These are phyloP conservation scores for Rhypophila decipiens DNA, from an alignment of 495 filamentous ascomycete species.

Conservation along the genomic window DNA sequence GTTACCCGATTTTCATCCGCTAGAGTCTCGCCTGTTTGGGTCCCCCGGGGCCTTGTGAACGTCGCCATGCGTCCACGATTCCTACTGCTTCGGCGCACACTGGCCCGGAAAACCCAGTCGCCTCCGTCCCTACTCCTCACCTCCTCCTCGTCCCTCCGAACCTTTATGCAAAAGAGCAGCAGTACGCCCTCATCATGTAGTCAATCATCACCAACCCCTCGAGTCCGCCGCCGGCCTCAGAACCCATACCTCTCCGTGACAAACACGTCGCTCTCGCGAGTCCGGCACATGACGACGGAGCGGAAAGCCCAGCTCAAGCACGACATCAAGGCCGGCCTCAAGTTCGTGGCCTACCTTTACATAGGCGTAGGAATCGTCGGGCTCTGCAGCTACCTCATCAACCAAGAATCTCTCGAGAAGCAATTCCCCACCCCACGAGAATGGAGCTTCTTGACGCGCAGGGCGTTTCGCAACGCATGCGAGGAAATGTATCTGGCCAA, in stretches of 20 bases:
- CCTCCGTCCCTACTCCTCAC: background rate
- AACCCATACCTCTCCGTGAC: constrained; percentile 63
- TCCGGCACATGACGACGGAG: constrained; percentile 72
- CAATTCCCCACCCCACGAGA: constrained; percentile 67
- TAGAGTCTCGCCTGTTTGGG: background rate
- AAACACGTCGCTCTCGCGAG: constrained; percentile 41
- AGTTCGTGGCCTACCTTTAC: constrained; percentile 54
- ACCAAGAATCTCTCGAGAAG: constrained; percentile 66
- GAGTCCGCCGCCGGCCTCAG: too few relatives aligned
- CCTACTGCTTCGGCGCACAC: constrained; percentile 15
- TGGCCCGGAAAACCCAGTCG: constrained; percentile 2
- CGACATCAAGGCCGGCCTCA: constrained; percentile 53
- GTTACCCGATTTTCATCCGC: too few relatives aligned
- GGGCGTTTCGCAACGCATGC: constrained; percentile 53
- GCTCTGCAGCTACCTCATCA: constrained; percentile 50
- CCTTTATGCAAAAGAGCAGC: constrained; percentile 24
- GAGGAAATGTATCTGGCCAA: constrained; percentile 49
- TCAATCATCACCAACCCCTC: too few relatives aligned
- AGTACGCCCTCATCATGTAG: constrained; percentile 10
- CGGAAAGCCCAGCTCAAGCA: constrained; percentile 59
- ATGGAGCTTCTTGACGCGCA: constrained; percentile 60
- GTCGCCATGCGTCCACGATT: constrained; percentile 16
- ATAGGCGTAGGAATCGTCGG: constrained; percentile 46
- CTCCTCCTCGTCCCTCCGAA: constrained; percentile 6
- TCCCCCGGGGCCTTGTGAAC: background rate